Conservation (phyloP, 805 yeast genomes). For the Grigorovia jiainica region DNA sequence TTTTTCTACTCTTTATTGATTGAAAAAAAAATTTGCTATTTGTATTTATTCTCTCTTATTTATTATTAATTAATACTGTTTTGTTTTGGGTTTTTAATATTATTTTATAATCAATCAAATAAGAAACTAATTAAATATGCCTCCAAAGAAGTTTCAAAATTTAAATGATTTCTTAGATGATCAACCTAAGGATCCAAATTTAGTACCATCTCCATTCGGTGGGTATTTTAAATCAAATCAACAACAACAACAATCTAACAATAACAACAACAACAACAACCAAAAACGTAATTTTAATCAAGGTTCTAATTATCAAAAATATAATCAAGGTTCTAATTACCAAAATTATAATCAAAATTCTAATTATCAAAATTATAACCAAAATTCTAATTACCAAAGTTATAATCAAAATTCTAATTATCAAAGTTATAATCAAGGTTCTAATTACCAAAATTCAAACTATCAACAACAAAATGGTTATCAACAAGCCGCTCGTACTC, state of each 20-base stretch:
- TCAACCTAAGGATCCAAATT: slow-evolving; percentile 23
- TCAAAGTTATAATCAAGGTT: slow-evolving; percentile 8
- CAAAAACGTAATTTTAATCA: slow-evolving; percentile 10
- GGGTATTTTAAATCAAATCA: slow-evolving; percentile 24
- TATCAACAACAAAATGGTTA: slow-evolving; percentile 14
- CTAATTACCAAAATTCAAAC: slow-evolving; percentile 12
- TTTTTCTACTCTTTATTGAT: background rate
- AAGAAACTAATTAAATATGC: slow-evolving; percentile 12
- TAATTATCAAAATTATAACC: slow-evolving; percentile 6
- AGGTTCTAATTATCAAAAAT: slow-evolving; percentile 7
- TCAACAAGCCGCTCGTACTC: slow-evolving; percentile 29
- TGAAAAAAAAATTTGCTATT: background rate
- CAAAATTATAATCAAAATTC: slow-evolving; percentile 3
- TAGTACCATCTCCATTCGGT: slow-evolving; percentile 27
- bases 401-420: slow-evolving; percentile 8
- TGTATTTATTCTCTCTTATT: background rate
- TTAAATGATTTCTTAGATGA: slow-evolving; percentile 23
- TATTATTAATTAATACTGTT: no score
- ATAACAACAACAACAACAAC: background rate
- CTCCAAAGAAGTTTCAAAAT: slow-evolving; percentile 20
- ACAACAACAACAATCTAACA: slow-evolving; percentile 18
- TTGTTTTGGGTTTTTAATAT: no score
- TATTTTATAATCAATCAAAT: no score
- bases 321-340: slow-evolving; percentile 13
- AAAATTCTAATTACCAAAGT: slow-evolving; percentile 10